phyloP scores from a whole-genome alignment of 257 asterid species.

The Primulina huaijiensis region DNA sequence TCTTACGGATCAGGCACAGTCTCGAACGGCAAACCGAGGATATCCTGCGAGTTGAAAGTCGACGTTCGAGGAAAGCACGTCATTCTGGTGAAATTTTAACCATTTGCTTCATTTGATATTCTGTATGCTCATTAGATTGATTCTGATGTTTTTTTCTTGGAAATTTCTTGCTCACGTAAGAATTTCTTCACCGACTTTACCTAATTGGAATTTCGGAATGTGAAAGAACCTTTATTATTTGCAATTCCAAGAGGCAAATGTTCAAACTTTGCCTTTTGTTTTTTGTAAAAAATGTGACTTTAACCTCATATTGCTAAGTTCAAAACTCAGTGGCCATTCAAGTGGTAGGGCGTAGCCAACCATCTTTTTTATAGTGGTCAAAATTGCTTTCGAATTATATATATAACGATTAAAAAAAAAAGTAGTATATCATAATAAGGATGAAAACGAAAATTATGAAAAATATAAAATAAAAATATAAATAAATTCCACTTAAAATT shows the following conservation, averaged over 20 bases:
- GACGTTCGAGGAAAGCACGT: conserved; percentile 79
- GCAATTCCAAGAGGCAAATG: background rate
- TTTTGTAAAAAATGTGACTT: background rate
- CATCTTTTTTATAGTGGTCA: too few relatives aligned
- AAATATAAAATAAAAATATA: too few relatives aligned
- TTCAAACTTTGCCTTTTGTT: background rate
- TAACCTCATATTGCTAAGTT: too few relatives aligned
- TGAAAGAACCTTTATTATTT: background rate
- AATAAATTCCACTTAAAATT: too few relatives aligned
- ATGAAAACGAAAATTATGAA: too few relatives aligned
- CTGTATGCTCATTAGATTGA: background rate
- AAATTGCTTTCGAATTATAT: too few relatives aligned
- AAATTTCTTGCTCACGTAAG: conserved; percentile 1
- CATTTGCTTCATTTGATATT: background rate
- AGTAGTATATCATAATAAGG: too few relatives aligned
- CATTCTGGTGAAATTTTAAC: conserved; percentile 44
- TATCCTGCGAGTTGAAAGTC: conserved; percentile 64
- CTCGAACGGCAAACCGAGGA: conserved; percentile 62
- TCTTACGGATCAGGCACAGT: conserved; percentile 85
- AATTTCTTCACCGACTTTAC: too few relatives aligned
- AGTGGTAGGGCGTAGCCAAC: too few relatives aligned
- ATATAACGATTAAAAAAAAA: too few relatives aligned
- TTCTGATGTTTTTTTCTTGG: conserved; percentile 1
- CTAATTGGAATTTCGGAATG: background rate
- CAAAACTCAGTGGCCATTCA: too few relatives aligned